These are phyloP conservation scores for Citrus maxima DNA, from an alignment of 345 rosid species.

Conservation along the genomic window DNA sequence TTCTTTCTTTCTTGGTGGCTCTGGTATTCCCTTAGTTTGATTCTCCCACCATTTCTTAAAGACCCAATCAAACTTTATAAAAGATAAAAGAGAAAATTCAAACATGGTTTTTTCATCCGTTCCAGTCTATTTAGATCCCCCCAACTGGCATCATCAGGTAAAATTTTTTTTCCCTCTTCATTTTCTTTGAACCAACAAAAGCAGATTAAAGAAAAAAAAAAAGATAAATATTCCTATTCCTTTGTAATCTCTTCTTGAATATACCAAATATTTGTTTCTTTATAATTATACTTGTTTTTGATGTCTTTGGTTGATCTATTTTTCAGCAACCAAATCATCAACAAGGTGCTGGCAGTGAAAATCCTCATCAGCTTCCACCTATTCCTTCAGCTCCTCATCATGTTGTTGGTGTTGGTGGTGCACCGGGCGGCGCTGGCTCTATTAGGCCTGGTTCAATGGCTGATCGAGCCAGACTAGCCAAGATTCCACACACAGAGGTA, in stretches of 20 bases:
- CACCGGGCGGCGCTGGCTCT: constrained; percentile 28
- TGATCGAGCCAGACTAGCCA: constrained; percentile 68
- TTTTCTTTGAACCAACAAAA: constrained; percentile 19
- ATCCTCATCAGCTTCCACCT: constrained; percentile 45
- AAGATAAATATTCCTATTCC: constrained; percentile 60
- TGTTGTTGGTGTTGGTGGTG: constrained; percentile 22
- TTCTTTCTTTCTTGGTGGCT: constrained; percentile 36
- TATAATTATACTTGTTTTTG: constrained; percentile 7
- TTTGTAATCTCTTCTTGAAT: constrained; percentile 45
- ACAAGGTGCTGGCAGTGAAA: constrained; percentile 29
- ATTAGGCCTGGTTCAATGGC: constrained; percentile 67
- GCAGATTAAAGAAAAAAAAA: constrained; percentile 9
- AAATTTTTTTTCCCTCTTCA: constrained; percentile 19
- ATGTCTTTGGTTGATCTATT: neutral
- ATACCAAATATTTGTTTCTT: constrained; percentile 35
- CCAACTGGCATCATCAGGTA: constrained; percentile 81
- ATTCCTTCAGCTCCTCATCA: constrained; percentile 38
- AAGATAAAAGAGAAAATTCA: constrained; percentile 34
- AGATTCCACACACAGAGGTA: constrained; percentile 51
- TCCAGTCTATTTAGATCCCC: constrained; percentile 63
- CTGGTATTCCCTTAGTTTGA: constrained; percentile 47
- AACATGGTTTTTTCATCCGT: constrained; percentile 72
- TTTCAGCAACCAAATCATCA: constrained; percentile 40
- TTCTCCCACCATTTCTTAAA: constrained; percentile 76
- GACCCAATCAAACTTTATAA: constrained; percentile 64